Conservation (phyloP, 805 yeast species). For the Hanseniaspora meyeri region DNA sequence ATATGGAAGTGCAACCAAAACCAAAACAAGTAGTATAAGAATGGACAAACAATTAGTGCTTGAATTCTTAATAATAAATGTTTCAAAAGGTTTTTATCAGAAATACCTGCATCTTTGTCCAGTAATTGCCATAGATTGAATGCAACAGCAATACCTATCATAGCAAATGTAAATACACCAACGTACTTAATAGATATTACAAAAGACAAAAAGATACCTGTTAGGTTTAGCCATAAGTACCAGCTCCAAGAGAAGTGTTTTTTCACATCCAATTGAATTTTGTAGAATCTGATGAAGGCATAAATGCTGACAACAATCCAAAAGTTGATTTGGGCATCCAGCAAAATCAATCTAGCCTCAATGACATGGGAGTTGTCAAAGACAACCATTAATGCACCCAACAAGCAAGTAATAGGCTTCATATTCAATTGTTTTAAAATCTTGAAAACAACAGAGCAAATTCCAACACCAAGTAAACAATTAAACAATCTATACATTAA, state of each 20-base stretch:
- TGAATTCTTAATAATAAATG: constrained; percentile 69
- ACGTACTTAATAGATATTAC: constrained; percentile 94
- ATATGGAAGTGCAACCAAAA: constrained; percentile 82
- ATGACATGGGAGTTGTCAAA: constrained; percentile 84
- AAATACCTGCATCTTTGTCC: constrained; percentile 55
- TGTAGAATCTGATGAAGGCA: constrained; percentile 67
- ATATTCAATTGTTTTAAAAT: constrained; percentile 80
- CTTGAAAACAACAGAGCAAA: constrained; percentile 71
- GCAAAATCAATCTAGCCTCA: constrained; percentile 78
- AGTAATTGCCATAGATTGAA: constrained; percentile 81
- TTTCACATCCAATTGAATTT: constrained; percentile 38
- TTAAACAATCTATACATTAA: constrained; percentile 67
- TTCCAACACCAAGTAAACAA: constrained; percentile 69
- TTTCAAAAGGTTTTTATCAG: constrained; percentile 41
- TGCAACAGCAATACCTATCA: constrained; percentile 77
- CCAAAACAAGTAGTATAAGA: constrained; percentile 72
- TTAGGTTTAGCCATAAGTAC: constrained; percentile 77
- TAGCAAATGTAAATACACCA: constrained; percentile 80
- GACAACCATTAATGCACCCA: constrained; percentile 63
- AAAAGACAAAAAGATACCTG: constrained; percentile 79
- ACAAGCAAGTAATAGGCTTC: constrained; percentile 62
- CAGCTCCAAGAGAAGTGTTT: constrained; percentile 57
- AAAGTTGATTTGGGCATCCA: constrained; percentile 79
- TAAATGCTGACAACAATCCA: constrained; percentile 73
- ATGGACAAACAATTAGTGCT: constrained; percentile 66